phyloP scores from a whole-genome alignment of 176 grass and related monocot genomes.

The Lolium rigidum region DNA sequence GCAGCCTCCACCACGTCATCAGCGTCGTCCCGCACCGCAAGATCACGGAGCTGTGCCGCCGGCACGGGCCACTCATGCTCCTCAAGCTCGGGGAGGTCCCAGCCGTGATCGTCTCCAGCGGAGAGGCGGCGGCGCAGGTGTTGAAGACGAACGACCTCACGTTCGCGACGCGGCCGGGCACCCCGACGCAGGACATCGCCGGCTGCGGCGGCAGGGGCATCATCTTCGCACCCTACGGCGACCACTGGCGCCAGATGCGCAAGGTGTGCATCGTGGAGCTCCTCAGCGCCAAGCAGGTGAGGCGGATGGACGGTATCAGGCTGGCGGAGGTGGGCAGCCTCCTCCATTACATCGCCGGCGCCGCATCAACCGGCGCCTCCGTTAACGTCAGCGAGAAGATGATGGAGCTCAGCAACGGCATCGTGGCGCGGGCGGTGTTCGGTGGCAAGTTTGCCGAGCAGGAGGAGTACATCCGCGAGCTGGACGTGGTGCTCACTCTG shows the following conservation, averaged over 20 bases:
- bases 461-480: neutral
- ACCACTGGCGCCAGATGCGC: slow-evolving; percentile 8
- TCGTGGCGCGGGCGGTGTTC: slow-evolving; percentile 25
- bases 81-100: neutral
- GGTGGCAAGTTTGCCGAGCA: neutral
- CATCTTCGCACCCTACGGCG: slow-evolving; percentile 27
- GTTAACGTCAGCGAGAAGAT: slow-evolving; percentile 1
- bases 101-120: neutral
- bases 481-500: neutral
- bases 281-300: neutral
- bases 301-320: slow-evolving; percentile 2
- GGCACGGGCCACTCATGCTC: neutral
- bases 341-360: neutral
- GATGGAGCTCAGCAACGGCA: neutral
- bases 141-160: neutral
- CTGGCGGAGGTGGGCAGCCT: neutral
- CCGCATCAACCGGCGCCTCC: too few relatives aligned
- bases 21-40: neutral
- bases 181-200: slow-evolving; percentile 1
- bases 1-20: neutral
- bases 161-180: neutral
- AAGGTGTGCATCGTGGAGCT: slow-evolving; percentile 27
- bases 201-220: slow-evolving; percentile 18
- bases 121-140: neutral
- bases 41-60: neutral